Base-by-base conservation (phyloP, 1,284 basidiomycete species). In the Microbotryomycetes sp. region DNA sequence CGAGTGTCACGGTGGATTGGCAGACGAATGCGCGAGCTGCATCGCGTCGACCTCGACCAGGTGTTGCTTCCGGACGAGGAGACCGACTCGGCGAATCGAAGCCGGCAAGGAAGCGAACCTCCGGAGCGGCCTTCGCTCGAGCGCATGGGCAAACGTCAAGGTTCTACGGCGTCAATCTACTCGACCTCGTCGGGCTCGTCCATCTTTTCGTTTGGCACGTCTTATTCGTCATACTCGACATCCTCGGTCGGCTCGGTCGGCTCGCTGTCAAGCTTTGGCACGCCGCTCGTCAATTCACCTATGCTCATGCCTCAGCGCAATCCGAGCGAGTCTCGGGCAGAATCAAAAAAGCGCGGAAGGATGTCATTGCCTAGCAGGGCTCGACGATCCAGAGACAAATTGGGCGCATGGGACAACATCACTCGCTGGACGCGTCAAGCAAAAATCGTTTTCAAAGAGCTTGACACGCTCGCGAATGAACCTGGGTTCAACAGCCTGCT, bases 11-110 rank as follows among this genome's bases (percentile, higher is more conserved):
- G 83, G 31, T 89, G 87, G 82, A 91, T 96, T 67, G 91, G 85
- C 23, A 83, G 86, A 27, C 82, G 91, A 24, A 96, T 96, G 92
- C 85, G 89, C 27, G 91, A 96, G 74, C 81, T 97, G 45, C 92
- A 97, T 75, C 85, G 85, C 28, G 92, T 94, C 45, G 89, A 93
- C 72, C 80, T 94, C 62, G 79, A 81, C 29, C 78, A 81, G 45
- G 80, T 96, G 82, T 83, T 72, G 76, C 69, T 66, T 13, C 46
- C 61, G 23, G 63, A 54, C n/a, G 59, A 59, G 35, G 60, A 29
- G 3, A 57, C 51, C 48, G 51, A 52, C 46, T 49, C 23, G 31
- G 46, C 6, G 41, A 49, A 29, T 18, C 13, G 23, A 46, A 30
- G 45, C 31, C 27, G 6, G 18, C 18, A 9, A 41, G 35, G 11